phyloP scores from a whole-genome alignment of 2,329 filamentous ascomycete species.

The Macrophomina phaseolina region DNA sequence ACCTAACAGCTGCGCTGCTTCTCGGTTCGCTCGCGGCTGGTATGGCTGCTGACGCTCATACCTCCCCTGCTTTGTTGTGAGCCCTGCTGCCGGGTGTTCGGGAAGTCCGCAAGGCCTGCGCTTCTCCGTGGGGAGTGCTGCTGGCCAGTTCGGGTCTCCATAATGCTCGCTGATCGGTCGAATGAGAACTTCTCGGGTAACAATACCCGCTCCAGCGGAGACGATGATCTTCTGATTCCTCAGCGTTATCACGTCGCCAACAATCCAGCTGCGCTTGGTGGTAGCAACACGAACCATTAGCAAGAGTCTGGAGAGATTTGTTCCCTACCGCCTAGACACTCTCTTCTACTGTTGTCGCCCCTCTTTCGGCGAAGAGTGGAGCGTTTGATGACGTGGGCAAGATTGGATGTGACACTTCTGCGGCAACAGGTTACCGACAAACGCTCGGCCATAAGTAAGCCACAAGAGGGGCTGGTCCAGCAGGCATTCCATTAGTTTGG shows the following conservation, averaged over 20 bases:
- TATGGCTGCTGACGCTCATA: neutral
- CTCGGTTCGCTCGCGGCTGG: conserved; percentile 1
- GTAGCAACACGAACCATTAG: neutral
- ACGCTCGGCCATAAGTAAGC: conserved; percentile 5
- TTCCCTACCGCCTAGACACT: no score
- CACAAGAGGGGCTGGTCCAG: neutral
- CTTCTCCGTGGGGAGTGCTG: conserved; percentile 10
- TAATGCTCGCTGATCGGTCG: conserved; percentile 4
- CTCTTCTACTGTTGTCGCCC: neutral
- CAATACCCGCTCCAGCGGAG: conserved; percentile 11
- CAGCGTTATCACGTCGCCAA: neutral
- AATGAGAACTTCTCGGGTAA: conserved; percentile 18
- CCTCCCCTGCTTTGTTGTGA: neutral
- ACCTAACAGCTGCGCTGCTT: neutral
- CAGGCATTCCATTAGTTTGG: neutral
- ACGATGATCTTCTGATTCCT: conserved; percentile 13
- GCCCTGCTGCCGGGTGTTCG: conserved; percentile 21
- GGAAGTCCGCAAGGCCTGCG: conserved; percentile 9
- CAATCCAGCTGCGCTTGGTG: neutral
- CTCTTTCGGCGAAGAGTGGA: neutral
- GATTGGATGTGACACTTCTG: neutral
- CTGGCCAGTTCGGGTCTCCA: conserved; percentile 18
- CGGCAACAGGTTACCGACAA: neutral
- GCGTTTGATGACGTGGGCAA: neutral
- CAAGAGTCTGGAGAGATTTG: no score